Evolutionary conservation across 768 basidiomycete species (phyloP), one percentile per base, ranked within the genome.

Genomic region (Nidularia pulvinata): DNA sequence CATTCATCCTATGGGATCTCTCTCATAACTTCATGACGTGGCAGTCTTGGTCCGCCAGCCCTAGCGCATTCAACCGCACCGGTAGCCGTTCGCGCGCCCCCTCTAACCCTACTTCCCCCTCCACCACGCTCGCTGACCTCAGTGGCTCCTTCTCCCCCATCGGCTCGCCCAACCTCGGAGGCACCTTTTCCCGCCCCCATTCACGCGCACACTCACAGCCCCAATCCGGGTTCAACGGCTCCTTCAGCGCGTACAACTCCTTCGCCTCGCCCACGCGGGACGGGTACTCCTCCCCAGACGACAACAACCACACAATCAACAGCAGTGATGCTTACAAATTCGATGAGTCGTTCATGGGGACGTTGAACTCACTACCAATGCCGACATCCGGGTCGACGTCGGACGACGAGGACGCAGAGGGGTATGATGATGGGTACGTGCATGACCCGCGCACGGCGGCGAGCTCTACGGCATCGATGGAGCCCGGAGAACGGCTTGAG

Each of bases 401-500:
- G 5, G 86, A 83, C 44, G 74, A 74, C 1, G 85, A 86, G 51
- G 77, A 76, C 0, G 83, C 85, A 49, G 80, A 82, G 50, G 76
- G 77, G 65, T 72, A 76, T 6, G 73, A 75, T 19, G 68, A 83
- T 6, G 85, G 83, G 1, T 74, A 86, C 44, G 81, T 88, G 7
- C 70, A 81, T 60, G 88, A 89, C 55, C 25, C 25, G 25, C 81
- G 87, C 7, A 73, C 76, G 32, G 71, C 77, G 2, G 69, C 82
- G 0, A 77, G 76, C 25, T 93, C 91, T 4, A 86, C 81, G 0
- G 79, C 78, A 2, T 92, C 91, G 1, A 72, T 94, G 63, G 85
- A 89, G 51, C 78, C 87, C 6, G 68, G 80, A n/a, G 91, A 93
- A 45, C 81, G 83, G 44, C 65, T 93, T 22, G 90, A 92, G 13